Conservation (phyloP, 2,329 filamentous ascomycete species). For the Aspergillus sojae region DNA sequence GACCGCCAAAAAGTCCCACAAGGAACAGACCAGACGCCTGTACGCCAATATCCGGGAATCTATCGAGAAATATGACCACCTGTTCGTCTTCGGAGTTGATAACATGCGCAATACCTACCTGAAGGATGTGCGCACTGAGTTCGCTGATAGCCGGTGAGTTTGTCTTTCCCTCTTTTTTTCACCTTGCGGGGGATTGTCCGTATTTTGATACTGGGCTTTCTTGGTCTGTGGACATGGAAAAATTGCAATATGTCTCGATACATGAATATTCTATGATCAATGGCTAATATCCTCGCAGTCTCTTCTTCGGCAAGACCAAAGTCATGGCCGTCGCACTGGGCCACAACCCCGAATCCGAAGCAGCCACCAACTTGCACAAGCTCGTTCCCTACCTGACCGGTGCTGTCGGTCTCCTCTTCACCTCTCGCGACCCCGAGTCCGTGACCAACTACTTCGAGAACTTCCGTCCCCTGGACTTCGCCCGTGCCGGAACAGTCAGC, state of each 20-base stretch:
- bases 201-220: not conserved
- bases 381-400: constrained; percentile 73
- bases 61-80: constrained; percentile 81
- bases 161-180: not conserved
- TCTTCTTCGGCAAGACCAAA: constrained; percentile 99
- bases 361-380: constrained; percentile 74
- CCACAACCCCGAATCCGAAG: constrained; percentile 73
- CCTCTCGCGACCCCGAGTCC: constrained; percentile 69
- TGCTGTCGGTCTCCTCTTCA: constrained; percentile 88
- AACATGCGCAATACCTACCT: constrained; percentile 98
- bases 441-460: constrained; percentile 73
- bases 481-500: constrained; percentile 78
- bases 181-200: not conserved
- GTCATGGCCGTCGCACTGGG: constrained; percentile 97
- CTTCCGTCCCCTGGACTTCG: constrained; percentile 81
- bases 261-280: not conserved
- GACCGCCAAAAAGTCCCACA: constrained; percentile 88
- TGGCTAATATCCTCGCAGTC: constrained; percentile 51
- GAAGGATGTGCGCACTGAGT: constrained; percentile 83
- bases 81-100: constrained; percentile 90
- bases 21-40: constrained; percentile 82
- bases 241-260: no score
- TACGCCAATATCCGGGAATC: constrained; percentile 86
- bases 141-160: constrained; percentile 78
- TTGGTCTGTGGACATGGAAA: not conserved